Percentiles rank a stretch among this genome's conserved stretches.
phyloP scores from a whole-genome alignment of 2,329 filamentous ascomycete genomes.

The Xylariaceae sp. region DNA sequence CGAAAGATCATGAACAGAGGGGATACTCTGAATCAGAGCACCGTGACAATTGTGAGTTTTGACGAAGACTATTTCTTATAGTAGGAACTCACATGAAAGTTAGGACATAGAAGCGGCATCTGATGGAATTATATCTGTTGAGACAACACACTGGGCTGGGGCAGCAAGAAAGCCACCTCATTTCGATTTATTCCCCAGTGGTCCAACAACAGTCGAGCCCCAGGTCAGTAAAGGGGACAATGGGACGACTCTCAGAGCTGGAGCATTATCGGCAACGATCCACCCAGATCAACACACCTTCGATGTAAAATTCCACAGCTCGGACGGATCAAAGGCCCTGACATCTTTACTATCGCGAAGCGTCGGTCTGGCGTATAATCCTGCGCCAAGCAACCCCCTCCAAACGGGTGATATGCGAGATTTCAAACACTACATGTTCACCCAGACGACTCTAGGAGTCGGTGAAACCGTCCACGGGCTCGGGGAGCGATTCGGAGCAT shows the following conservation, averaged over 20 bases:
- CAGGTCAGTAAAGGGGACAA: constrained; percentile 40
- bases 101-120: constrained; percentile 55
- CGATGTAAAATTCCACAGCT: constrained; percentile 53
- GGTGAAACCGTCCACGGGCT: constrained; percentile 71
- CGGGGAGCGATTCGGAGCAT: constrained; percentile 73
- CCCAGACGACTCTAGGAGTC: constrained; percentile 52
- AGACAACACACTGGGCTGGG: constrained; percentile 57
- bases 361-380: constrained; percentile 56
- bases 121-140: constrained; percentile 59
- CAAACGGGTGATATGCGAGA: constrained; percentile 52
- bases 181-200: constrained; percentile 56
- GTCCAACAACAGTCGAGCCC: constrained; percentile 41
- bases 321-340: constrained; percentile 47
- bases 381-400: constrained; percentile 50
- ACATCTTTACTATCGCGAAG: constrained; percentile 55
- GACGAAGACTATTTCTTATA: not conserved
- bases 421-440: constrained; percentile 56
- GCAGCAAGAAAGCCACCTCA: constrained; percentile 50
- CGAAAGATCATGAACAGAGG: constrained; percentile 52
- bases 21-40: constrained; percentile 55
- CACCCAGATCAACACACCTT: constrained; percentile 49
- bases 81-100: constrained; percentile 8
- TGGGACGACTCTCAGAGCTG: constrained; percentile 50
- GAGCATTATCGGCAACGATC: constrained; percentile 52
- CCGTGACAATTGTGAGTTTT: constrained; percentile 48